These are phyloP conservation scores for Fusarium keratoplasticum DNA, from an alignment of 2,329 filamentous ascomycete species.

Conservation along the genomic window DNA sequence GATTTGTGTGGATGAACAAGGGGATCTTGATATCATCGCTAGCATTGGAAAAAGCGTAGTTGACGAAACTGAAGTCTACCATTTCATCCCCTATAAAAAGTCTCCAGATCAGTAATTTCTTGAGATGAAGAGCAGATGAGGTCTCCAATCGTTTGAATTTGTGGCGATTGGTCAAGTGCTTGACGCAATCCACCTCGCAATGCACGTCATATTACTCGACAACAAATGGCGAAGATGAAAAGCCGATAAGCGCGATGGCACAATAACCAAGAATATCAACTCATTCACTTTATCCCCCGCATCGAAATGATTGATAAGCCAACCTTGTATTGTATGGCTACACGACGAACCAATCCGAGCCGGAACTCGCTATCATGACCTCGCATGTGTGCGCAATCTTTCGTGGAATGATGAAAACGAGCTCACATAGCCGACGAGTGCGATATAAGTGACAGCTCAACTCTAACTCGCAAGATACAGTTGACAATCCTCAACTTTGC, in stretches of 20 bases:
- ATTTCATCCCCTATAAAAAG: background rate
- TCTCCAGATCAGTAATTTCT: background rate
- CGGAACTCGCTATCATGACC: conserved; percentile 3
- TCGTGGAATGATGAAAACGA: background rate
- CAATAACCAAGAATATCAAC: background rate
- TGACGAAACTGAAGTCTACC: background rate
- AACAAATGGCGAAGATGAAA: background rate
- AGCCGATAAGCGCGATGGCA: background rate
- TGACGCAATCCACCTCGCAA: conserved; percentile 1
- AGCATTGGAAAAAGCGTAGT: background rate
- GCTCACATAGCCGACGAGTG: background rate
- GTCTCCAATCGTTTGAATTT: background rate
- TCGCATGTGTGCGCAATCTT: background rate
- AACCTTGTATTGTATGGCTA: background rate
- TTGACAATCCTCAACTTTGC: background rate
- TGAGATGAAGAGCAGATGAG: background rate
- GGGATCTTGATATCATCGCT: background rate
- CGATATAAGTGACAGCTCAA: background rate
- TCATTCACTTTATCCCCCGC: background rate
- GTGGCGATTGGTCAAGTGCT: background rate
- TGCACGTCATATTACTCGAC: background rate
- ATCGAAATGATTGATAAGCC: background rate
- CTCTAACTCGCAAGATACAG: background rate
- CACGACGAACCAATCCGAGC: background rate
- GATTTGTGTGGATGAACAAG: background rate